These are phyloP conservation scores for Mycotypha africana DNA, from an alignment of 371 early-diverging fungal genomes.

Conservation along the genomic window DNA sequence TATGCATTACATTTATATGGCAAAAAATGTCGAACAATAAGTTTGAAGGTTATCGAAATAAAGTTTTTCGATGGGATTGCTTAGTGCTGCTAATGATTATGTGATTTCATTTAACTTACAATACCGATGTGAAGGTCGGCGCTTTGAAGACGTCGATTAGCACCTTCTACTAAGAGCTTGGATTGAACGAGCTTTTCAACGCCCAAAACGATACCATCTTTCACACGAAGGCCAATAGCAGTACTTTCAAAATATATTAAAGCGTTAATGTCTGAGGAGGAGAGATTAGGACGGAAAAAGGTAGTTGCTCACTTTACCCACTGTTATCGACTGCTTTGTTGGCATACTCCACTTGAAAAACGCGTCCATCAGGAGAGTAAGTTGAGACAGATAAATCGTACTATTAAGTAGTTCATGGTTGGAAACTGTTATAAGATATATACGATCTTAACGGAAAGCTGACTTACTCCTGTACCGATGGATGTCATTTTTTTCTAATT, in stretches of 20 bases:
- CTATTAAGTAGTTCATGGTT: constrained; percentile 31
- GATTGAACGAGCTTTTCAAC: constrained; percentile 95
- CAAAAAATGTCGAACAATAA: neutral
- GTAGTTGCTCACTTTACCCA: too few species aligned
- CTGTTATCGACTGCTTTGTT: constrained; percentile 97
- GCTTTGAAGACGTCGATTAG: constrained; percentile 89
- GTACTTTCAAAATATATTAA: constrained; percentile 74
- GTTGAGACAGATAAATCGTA: constrained; percentile 97
- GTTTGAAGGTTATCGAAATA: too few species aligned
- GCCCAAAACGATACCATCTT: constrained; percentile 95
- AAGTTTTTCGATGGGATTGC: too few species aligned
- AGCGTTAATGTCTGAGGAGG: neutral
- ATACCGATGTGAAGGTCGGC: constrained; percentile 93
- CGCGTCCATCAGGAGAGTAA: constrained; percentile 97
- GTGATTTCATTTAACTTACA: constrained; percentile 58
- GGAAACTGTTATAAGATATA: neutral
- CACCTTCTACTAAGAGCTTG: constrained; percentile 87
- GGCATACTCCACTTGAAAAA: constrained; percentile 99
- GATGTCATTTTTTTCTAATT: constrained; percentile 55
- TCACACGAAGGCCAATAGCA: constrained; percentile 88
- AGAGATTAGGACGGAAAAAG: too few species aligned
- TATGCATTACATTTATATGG: too few species aligned
- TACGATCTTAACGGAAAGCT: neutral
- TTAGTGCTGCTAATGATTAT: neutral
- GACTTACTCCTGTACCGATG: constrained; percentile 67